Evolutionary conservation across 2,329 filamentous ascomycete species (phyloP).

Genomic region (Cladosporium sp.): DNA sequence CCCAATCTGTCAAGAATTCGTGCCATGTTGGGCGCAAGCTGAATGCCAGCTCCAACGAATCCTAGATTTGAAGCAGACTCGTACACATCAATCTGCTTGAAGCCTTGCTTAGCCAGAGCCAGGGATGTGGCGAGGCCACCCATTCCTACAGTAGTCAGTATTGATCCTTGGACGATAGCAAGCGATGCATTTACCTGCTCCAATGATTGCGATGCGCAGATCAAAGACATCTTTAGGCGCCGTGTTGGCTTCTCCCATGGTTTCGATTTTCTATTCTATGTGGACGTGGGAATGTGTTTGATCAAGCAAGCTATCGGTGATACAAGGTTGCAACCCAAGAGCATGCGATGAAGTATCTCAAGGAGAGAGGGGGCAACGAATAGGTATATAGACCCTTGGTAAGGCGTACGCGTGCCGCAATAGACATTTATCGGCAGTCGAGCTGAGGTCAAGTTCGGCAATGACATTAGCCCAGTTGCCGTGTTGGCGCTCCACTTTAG

Average conservation of each 20-base stretch:
- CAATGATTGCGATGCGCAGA: conserved; percentile 37
- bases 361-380: background rate
- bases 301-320: background rate
- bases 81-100: conserved; percentile 71
- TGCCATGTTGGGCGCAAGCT: conserved; percentile 79
- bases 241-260: conserved; percentile 25
- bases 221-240: conserved; percentile 35
- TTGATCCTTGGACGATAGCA: background rate
- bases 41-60: conserved; percentile 83
- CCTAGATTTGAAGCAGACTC: conserved; percentile 72
- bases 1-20: conserved; percentile 72
- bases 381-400: background rate
- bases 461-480: conserved; percentile 16
- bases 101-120: conserved; percentile 73
- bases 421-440: conserved; percentile 8
- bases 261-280: background rate
- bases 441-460: conserved; percentile 18
- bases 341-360: background rate
- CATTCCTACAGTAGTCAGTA: conserved; percentile 59
- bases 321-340: background rate
- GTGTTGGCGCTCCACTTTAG: conserved; percentile 7
- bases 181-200: conserved; percentile 30
- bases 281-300: background rate
- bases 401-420: conserved; percentile 5
- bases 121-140: conserved; percentile 72